Percentiles rank a stretch among this genome's conserved stretches.
Evolutionary conservation across 345 rosid species (phyloP).

Genomic region (Corchorus capsularis): DNA sequence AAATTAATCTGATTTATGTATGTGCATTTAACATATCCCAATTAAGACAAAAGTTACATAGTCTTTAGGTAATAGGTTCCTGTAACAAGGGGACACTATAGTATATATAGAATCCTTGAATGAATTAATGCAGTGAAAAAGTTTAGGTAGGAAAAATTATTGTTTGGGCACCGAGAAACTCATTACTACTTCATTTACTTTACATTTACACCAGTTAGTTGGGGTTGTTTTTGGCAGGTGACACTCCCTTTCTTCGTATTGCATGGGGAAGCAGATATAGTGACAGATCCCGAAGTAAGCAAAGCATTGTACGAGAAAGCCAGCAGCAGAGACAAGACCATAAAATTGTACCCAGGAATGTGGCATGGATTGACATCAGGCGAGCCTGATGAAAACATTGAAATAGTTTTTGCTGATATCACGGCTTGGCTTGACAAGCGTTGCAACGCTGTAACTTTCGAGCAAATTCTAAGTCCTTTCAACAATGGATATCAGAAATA

Average conservation of each 20-base stretch:
- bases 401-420: conserved; percentile 72
- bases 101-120: neutral
- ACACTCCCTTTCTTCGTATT: conserved; percentile 76
- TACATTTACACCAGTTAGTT: conserved; percentile 1
- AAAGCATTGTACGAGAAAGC: conserved; percentile 76
- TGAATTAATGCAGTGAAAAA: conserved; percentile 14
- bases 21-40: neutral
- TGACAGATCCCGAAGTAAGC: conserved; percentile 97
- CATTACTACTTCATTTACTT: neutral
- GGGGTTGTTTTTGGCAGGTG: conserved; percentile 46
- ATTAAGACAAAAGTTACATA: neutral
- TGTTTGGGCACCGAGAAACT: neutral
- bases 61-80: neutral
- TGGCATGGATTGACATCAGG: conserved; percentile 92
- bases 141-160: conserved; percentile 1
- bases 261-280: conserved; percentile 93
- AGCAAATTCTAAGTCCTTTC: conserved; percentile 28
- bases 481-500: conserved; percentile 20
- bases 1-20: neutral
- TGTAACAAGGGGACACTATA: neutral
- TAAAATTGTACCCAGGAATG: conserved; percentile 85
- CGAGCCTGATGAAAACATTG: conserved; percentile 75
- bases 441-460: conserved; percentile 22
- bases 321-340: conserved; percentile 76
- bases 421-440: conserved; percentile 70